Percentiles rank a stretch among this genome's conserved stretches.
These are phyloP conservation scores for Suillus decipiens DNA, from an alignment of 768 basidiomycete species.

Conservation along the genomic window DNA sequence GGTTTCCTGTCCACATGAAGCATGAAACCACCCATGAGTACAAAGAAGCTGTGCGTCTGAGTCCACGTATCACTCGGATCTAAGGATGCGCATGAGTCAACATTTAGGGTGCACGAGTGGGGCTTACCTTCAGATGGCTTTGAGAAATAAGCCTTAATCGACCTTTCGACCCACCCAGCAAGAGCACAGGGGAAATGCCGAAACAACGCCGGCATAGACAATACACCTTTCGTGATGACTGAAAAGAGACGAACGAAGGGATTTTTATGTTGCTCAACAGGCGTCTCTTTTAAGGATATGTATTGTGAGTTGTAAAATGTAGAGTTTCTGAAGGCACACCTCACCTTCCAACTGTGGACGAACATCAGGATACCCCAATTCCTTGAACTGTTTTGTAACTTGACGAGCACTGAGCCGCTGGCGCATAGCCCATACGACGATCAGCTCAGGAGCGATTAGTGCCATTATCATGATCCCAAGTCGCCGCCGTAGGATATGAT, in stretches of 20 bases:
- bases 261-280: too few relatives aligned
- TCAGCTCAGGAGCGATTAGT: conserved; percentile 25
- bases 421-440: conserved; percentile 20
- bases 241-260: too few relatives aligned
- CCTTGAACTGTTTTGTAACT: conserved; percentile 1
- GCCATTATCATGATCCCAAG: conserved; percentile 18
- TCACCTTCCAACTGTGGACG: neutral
- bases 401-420: conserved; percentile 21
- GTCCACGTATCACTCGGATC: too few relatives aligned
- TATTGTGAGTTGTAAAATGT: neutral
- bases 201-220: neutral
- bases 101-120: neutral
- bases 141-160: neutral
- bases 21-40: too few relatives aligned
- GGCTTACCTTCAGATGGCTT: neutral
- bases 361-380: neutral
- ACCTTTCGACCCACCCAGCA: neutral
- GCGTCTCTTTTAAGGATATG: neutral
- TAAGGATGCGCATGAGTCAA: neutral
- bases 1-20: too few relatives aligned
- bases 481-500: neutral
- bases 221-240: neutral
- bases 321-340: neutral
- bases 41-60: too few relatives aligned
- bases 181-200: neutral